Evolutionary conservation across 108 stramenopile species (phyloP), one percentile per base, ranked within the genome.

Genomic region (Nitzschia palea): DNA sequence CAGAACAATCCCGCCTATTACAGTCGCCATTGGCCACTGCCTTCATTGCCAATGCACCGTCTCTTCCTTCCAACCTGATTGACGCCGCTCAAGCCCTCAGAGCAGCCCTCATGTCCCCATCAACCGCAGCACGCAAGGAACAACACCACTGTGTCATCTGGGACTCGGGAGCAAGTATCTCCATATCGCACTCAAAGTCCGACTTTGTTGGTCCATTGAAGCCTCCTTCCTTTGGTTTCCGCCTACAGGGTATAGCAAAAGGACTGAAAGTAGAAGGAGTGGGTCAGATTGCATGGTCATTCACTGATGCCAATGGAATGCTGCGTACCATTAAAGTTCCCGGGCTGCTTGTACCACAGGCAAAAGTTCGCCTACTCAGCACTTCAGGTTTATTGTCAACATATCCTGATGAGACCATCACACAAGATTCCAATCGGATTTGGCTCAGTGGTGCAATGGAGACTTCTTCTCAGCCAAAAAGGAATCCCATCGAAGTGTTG

Each of bases 101-200:
- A n/a, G n/a, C n/a, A n/a, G n/a, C n/a, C n/a, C n/a, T n/a, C n/a
- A n/a, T n/a, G n/a, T n/a, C n/a, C n/a, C n/a, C n/a, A n/a, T n/a
- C n/a, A n/a, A n/a, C n/a, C n/a, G n/a, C n/a, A n/a, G n/a, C n/a
- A n/a, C n/a, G n/a, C n/a, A n/a, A n/a, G n/a, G n/a, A n/a, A n/a
- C n/a, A n/a, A n/a, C n/a, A n/a, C n/a, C n/a, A n/a, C n/a, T n/a
- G n/a, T n/a, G 54, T 76, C 6, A 68, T 76, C 55, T 69, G 72
- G 56, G 75, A 76, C 52, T 42, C 75, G 10, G 75, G 75, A 3
- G 75, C 75, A 15, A 61, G 58, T 23, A 28, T 56, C 27, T 61
- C 68, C 14, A 37, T 76, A 4, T 40, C 68, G 3, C 12, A 2
- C 6, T 8, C 2, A 12, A 23, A 48, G 10, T 4, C 1, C 2